These are phyloP conservation scores for Lodderomyces orthopsilosis DNA, from an alignment of 1,139 yeast species.

Conservation along the genomic window DNA sequence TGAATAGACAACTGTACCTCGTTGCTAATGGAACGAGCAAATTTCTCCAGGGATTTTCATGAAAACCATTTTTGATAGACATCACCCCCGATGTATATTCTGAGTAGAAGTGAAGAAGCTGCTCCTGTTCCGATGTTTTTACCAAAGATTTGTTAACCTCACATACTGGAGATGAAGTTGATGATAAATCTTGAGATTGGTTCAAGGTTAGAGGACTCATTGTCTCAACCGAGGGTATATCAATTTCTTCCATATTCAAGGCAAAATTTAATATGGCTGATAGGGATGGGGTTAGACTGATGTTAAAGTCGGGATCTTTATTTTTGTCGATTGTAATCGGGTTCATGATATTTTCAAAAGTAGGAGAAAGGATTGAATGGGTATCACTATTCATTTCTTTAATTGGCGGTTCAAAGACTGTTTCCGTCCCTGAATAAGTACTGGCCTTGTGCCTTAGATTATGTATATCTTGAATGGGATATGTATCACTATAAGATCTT, in stretches of 20 bases:
- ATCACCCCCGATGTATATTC: conserved; percentile 58
- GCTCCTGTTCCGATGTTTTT: conserved; percentile 28
- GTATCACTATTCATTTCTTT: background rate
- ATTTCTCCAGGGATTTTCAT: conserved; percentile 69
- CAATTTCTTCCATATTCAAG: conserved; percentile 32
- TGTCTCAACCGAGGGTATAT: conserved; percentile 18
- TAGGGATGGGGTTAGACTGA: conserved; percentile 39
- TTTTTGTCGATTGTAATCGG: background rate
- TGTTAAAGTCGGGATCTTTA: conserved; percentile 13
- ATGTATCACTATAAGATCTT: conserved; percentile 7
- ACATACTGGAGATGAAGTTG: conserved; percentile 2
- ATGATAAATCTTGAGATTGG: conserved; percentile 2
- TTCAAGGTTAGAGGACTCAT: conserved; percentile 32
- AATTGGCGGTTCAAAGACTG: background rate
- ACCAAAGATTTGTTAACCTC: conserved; percentile 3
- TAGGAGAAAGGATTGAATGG: background rate
- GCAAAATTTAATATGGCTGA: conserved; percentile 45
- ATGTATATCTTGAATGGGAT: background rate
- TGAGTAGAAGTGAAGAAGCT: conserved; percentile 32
- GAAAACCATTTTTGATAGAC: conserved; percentile 61
- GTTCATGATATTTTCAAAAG: background rate
- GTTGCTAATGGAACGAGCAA: conserved; percentile 54
- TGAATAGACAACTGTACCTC: conserved; percentile 53
- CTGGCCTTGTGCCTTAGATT: background rate
- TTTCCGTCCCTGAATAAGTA: background rate